Percentiles rank a stretch among this genome's conserved stretches.
These are phyloP conservation scores for Linnemannia exigua DNA, from an alignment of 192 early-diverging fungal species.

Conservation along the genomic window DNA sequence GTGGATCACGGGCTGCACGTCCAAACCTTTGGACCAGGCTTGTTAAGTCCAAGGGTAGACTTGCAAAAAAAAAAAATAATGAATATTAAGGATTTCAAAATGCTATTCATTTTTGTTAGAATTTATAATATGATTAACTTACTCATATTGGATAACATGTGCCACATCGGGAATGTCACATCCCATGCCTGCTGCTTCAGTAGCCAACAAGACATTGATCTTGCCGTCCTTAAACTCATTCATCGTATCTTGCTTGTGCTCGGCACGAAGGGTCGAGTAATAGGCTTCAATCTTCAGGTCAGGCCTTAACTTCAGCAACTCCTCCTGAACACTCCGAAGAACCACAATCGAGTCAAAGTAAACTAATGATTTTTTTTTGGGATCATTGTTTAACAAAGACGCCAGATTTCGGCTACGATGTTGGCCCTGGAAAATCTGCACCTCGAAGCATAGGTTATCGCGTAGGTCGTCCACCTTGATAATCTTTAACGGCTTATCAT, in stretches of 20 bases:
- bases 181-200: slow-evolving; percentile 15
- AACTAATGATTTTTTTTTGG: too few relatives aligned
- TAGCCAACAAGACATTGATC: slow-evolving; percentile 4
- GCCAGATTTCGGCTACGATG: too few relatives aligned
- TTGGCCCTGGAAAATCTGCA: not conserved
- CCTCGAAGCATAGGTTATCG: not conserved
- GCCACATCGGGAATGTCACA: slow-evolving; percentile 18
- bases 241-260: not conserved
- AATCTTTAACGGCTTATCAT: too few relatives aligned
- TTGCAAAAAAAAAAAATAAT: not conserved
- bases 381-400: too few relatives aligned
- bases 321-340: too few relatives aligned
- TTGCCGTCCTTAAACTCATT: slow-evolving; percentile 10
- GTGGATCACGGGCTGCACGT: slow-evolving; percentile 12
- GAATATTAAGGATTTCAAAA: not conserved
- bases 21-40: slow-evolving; percentile 20
- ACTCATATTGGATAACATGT: slow-evolving; percentile 25
- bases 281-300: not conserved
- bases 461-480: too few relatives aligned
- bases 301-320: too few relatives aligned
- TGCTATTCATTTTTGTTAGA: not conserved
- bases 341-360: too few relatives aligned
- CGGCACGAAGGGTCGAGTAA: slow-evolving; percentile 2
- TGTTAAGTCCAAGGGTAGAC: slow-evolving; percentile 19
- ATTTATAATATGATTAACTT: slow-evolving; percentile 10